Conservation (phyloP, 176 grass and related monocot genomes). For the Carex myosuroides region DNA sequence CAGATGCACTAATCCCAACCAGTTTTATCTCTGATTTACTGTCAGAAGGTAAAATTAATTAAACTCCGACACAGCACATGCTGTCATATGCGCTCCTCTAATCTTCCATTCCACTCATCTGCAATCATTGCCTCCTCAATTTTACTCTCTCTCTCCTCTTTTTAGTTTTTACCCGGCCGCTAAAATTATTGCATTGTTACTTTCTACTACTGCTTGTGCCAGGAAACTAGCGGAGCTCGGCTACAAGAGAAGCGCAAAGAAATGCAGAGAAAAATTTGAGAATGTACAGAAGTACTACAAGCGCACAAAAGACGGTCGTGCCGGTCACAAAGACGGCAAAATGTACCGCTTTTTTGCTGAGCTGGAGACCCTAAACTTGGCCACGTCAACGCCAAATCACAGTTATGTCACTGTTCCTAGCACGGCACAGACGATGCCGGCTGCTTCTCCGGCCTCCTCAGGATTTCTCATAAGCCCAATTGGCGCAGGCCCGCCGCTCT, state of each 20-base stretch:
- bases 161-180: constrained; percentile 13
- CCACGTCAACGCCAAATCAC: constrained; percentile 8
- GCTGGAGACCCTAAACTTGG: constrained; percentile 56
- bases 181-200: constrained; percentile 29
- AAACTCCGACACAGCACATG: constrained; percentile 7
- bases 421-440: not conserved
- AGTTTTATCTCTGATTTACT: constrained; percentile 39
- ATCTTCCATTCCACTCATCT: constrained; percentile 43
- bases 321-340: constrained; percentile 85
- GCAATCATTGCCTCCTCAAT: constrained; percentile 29
- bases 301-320: constrained; percentile 88
- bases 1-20: constrained; percentile 30
- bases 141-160: constrained; percentile 16
- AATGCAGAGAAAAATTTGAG: constrained; percentile 99
- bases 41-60: constrained; percentile 1
- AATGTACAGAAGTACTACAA: constrained; percentile 99
- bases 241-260: constrained; percentile 83
- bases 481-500: not conserved
- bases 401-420: not conserved
- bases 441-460: not conserved
- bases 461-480: not conserved
- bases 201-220: constrained; percentile 7
- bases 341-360: constrained; percentile 92
- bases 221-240: constrained; percentile 84
- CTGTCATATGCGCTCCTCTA: constrained; percentile 26